Evolutionary conservation across 768 basidiomycete genomes (phyloP).

Genomic region (Lepiota brunneoincarnata): DNA sequence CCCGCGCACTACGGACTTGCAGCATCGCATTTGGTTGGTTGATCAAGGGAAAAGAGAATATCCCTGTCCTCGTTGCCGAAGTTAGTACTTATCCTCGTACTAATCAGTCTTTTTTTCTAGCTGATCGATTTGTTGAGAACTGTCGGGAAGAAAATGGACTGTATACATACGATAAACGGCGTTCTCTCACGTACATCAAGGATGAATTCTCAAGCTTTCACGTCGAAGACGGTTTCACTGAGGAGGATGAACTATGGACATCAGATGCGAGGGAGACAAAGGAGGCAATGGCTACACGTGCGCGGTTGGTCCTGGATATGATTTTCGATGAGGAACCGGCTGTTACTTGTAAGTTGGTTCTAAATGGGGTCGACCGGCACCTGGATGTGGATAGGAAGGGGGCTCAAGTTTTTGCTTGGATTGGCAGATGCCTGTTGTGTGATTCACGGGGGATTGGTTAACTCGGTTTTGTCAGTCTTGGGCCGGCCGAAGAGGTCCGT

Average conservation of each 20-base stretch:
- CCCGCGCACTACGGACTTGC: constrained; percentile 58
- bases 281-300: constrained; percentile 44
- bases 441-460: constrained; percentile 62
- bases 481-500: constrained; percentile 44
- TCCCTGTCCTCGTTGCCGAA: constrained; percentile 51
- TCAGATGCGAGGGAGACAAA: constrained; percentile 51
- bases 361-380: background rate
- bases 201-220: constrained; percentile 46
- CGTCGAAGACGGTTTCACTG: constrained; percentile 57
- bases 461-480: constrained; percentile 47
- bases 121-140: constrained; percentile 37
- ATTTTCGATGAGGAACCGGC: constrained; percentile 46
- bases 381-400: too few species aligned
- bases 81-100: constrained; percentile 27
- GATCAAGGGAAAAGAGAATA: constrained; percentile 20
- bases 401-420: background rate
- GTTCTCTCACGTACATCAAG: constrained; percentile 45
- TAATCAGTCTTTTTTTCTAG: background rate
- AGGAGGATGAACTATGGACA: constrained; percentile 63
- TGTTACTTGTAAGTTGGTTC: constrained; percentile 45
- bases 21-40: constrained; percentile 47
- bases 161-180: constrained; percentile 71
- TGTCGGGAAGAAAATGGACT: constrained; percentile 64
- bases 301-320: constrained; percentile 47
- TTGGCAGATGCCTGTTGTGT: constrained; percentile 62